Conservation (phyloP, 352 stramenopile species). For the Globisporangium parvum region DNA sequence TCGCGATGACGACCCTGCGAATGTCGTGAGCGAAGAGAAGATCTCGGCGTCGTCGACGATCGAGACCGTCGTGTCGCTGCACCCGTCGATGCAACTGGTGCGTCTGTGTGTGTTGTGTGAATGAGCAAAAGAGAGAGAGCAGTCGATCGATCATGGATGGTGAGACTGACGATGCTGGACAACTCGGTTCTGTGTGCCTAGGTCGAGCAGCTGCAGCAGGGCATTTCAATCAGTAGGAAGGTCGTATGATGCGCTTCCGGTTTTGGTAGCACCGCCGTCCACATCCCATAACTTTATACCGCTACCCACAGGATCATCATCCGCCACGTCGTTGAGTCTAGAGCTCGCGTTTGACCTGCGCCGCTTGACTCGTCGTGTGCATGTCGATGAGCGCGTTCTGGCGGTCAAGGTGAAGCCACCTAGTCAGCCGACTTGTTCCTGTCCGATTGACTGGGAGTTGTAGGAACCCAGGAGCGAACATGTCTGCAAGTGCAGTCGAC, state of each 20-base stretch:
- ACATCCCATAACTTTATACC: no score
- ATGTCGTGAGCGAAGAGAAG: constrained; percentile 39
- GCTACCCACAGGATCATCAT: no score
- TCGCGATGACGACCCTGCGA: constrained; percentile 30
- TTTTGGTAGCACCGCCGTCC: no score
- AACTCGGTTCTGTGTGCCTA: constrained; percentile 6
- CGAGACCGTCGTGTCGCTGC: constrained; percentile 64
- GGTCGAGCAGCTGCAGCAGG: constrained; percentile 49
- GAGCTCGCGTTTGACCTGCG: no score
- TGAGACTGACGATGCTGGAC: not conserved
- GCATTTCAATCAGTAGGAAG: constrained; percentile 41
- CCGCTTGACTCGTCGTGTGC: no score
- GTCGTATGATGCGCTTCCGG: not conserved
- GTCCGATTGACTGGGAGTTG: no score
- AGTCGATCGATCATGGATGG: not conserved
- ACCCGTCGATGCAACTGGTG: constrained; percentile 63
- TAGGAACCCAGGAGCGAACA: no score
- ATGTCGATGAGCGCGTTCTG: no score
- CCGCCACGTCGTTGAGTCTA: no score
- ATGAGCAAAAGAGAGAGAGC: not conserved
- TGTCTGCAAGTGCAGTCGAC: no score
- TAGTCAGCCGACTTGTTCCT: no score
- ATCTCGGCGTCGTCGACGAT: constrained; percentile 67
- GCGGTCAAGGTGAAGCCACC: no score
- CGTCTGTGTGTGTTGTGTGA: constrained; percentile 8